Evolutionary conservation across 768 basidiomycete species (phyloP), one percentile per base, ranked within the genome.

Genomic region (Boletus rubescentipes): DNA sequence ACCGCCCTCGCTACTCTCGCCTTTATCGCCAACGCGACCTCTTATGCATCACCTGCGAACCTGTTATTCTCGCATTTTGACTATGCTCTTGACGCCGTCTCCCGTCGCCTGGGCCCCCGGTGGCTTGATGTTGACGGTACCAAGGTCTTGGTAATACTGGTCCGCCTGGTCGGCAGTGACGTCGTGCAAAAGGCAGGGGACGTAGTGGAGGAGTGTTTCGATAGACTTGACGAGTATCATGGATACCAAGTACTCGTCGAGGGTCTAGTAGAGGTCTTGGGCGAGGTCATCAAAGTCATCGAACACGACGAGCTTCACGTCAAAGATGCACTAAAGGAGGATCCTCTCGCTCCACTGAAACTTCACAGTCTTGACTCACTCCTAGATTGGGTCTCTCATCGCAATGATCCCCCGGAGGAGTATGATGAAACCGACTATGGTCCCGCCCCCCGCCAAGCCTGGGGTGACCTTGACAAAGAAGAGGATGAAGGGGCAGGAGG

Each of bases 181-280:
- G 85, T 98, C 31, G 91, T 98, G 0, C 85, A 90, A 42, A 85
- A 86, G 61, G 94, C 97, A 9, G 86, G 88, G 14, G 97, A 98
- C 68, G 86, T 98, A 10, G 93, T 98, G 10, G 96, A 97, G 69
- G 95, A 97, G 69, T 95, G 96, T 56, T 98, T 98, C 61, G 96
- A 98, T 70, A 85, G 94, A 29, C 76, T 98, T 18, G 97, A 98
- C 63, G 93, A 97, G 59, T 98, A 84, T 67, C 96, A 98, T 68
- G 96, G 94, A 14, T 98, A 99, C 71, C 84, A 85, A 20, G 67
- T 86, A 26, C 73, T 98, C 20, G 91, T 95, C 2, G 90, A 93
- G 57, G 90, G 92, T 0, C 77, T 99, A 4, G 76, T 98, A 23
- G 91, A 91, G 42, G 95, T 97, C 9, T 71, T 99, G 41, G 81